A percentile compares a stretch with the other conserved stretches of the same genome.
These are phyloP conservation scores for Eucalyptus sp. DNA, from an alignment of 345 rosid genomes.

Conservation along the genomic window DNA sequence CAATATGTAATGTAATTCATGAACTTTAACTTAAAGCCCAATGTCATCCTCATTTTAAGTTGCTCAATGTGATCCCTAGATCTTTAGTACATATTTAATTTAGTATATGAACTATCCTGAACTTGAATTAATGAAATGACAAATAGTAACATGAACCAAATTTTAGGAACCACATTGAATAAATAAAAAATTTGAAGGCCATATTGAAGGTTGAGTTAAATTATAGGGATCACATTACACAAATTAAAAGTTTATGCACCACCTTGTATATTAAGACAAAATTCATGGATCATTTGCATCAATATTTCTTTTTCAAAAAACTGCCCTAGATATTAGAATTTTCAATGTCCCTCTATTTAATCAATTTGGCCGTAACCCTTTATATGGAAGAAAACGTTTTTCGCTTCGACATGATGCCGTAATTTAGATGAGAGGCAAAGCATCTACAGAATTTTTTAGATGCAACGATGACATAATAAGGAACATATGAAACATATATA, in stretches of 20 bases:
- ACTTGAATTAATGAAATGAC: no score
- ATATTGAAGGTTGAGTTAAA: no score
- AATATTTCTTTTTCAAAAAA: fast-evolving
- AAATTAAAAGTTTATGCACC: fast-evolving
- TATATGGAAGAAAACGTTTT: neutral
- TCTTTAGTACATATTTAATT: no score
- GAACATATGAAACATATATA: neutral
- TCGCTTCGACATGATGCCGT: fast-evolving
- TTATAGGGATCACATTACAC: fast-evolving
- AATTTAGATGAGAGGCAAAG: neutral
- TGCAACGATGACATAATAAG: neutral
- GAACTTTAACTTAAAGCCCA: fast-evolving
- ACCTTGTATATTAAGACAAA: fast-evolving
- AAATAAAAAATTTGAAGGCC: fast-evolving
- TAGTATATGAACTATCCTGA: fast-evolving
- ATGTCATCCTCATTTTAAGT: fast-evolving
- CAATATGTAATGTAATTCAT: fast-evolving
- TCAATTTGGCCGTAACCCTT: neutral
- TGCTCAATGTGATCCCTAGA: fast-evolving
- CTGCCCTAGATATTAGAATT: fast-evolving
- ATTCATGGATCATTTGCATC: fast-evolving
- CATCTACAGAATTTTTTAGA: neutral
- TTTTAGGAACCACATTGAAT: fast-evolving
- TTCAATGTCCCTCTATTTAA: fast-evolving
- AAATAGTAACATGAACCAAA: fast-evolving